Evolutionary conservation across 148 eudicot genomes (phyloP), one percentile per base, ranked within the genome.

Genomic region (Tetragonia tetragonoides): DNA sequence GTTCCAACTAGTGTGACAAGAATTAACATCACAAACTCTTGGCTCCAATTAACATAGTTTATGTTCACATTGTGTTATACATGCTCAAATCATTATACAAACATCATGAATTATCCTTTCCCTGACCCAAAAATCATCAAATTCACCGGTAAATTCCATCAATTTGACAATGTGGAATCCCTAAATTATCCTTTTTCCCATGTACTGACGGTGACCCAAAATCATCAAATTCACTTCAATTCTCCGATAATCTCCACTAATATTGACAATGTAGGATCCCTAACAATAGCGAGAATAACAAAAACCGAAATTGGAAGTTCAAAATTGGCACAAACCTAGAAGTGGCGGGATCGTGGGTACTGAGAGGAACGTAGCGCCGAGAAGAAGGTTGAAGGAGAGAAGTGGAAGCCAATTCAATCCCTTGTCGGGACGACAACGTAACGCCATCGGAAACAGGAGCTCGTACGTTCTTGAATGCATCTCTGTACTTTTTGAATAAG

Each of bases 391-490:
- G 81, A 51, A 90, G 86, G 61, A 91, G 78, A 57, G 96, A 87
- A 14, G 89, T 47, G 9, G 89, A 83, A 7, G 88, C 79, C 84
- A 89, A 77, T 79, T 93, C 95, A 70, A 93, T 86, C 42, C 90
- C 88, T 28, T 90, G 57, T 12, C 47, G 77, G 10, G 78, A 44
- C 66, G 86, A 57, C 68, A 84, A 70, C 74, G 83, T 49, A 38
- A 87, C 81, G n/a, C 75, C 80, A 39, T 71, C 69, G 62, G 79
- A 78, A 66, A 86, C 70, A 73, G 94, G 89, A 73, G 70, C 75
- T 39, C 95, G 82, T 15, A 88, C 97, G 81, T 89, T 89, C 84
- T 92, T 92, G 68, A 94, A 84, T 12, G 97, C 93, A 74, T 94
- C 95, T 62, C 97, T 87, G 68, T 92, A 89, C 82, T 86, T 92